Evolutionary conservation across 108 stramenopile species (phyloP), one percentile per base, ranked within the genome.

Genomic region (Stephanodiscus triporus): DNA sequence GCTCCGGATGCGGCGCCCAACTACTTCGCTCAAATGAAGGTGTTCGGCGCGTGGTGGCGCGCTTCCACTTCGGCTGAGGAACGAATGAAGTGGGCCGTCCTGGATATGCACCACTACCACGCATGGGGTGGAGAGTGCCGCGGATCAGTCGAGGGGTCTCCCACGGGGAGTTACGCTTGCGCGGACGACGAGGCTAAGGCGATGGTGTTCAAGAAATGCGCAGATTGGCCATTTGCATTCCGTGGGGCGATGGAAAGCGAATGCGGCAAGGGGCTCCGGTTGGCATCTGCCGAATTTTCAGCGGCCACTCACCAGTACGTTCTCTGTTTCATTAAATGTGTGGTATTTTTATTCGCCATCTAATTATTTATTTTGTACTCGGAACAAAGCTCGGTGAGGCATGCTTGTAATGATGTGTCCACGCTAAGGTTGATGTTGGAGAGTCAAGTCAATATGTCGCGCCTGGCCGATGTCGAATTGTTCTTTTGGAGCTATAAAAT

Each of bases 51-150:
- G 10, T 90, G 89, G 89, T 90, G 89, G 89, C 65, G 84, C 26
- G 59, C 75, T 0, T 73, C 83, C 0, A 92, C 91, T 16, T 75
- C 86, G 0, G 43, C 74, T n/a, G 59, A 75, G 20, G 91, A 92
- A 69, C 86, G 91, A 29, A 27, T 69, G 19, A 58, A 48, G 29
- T 92, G 88, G 88, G 87, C 86, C 10, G 80, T 89, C 6, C 76
- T 92, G 69, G 91, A 92, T 61, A 84, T 92, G 14, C 91, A 92
- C 76, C 88, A 89, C 56, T 92, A 92, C 43, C 87, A 92, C 62
- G 87, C 91, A 4, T 92, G 91, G 91, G 84, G 78, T 10, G 11
- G 60, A 6, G 53, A 63, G n/a, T 92, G 91, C 45, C 73, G 72
- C 13, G 91, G 91, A 26, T 68, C 90, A 9, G 72, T 85, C 6